Conservation (phyloP, 148 eudicot species). For the Cornus controversa region DNA sequence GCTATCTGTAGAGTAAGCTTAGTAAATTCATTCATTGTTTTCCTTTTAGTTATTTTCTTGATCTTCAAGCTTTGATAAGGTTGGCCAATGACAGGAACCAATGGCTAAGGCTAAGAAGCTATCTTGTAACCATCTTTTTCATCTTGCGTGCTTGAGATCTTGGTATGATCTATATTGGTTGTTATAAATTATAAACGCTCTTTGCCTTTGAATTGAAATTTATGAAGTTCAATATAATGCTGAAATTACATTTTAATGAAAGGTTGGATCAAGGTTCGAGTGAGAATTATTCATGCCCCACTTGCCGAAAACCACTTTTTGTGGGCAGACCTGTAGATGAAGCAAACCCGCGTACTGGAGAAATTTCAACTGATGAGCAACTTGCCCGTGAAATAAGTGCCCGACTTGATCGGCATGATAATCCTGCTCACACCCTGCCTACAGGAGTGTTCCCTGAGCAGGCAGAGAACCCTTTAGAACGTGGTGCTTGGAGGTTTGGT, state of each 20-base stretch:
- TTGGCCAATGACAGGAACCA: constrained; percentile 70
- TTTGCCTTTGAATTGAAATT: neutral
- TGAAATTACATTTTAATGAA: constrained; percentile 21
- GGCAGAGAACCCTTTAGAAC: constrained; percentile 52
- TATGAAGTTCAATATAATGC: neutral
- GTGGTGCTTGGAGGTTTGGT: constrained; percentile 73
- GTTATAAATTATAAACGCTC: neutral
- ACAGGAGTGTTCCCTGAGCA: constrained; percentile 56
- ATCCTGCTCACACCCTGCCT: constrained; percentile 42
- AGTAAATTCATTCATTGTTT: neutral
- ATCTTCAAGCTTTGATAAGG: constrained; percentile 6
- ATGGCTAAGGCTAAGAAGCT: constrained; percentile 99
- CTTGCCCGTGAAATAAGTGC: constrained; percentile 84
- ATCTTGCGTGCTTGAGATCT: constrained; percentile 95
- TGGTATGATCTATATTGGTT: constrained; percentile 46
- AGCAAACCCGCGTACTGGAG: constrained; percentile 36
- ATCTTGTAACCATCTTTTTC: constrained; percentile 92
- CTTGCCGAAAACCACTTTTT: constrained; percentile 96
- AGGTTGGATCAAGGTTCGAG: constrained; percentile 93
- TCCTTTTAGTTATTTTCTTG: constrained; percentile 9
- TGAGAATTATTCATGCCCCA: constrained; percentile 90
- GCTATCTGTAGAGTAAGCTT: constrained; percentile 90
- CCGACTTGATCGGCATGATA: constrained; percentile 53
- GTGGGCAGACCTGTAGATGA: constrained; percentile 63
- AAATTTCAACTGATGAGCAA: constrained; percentile 73